Base-by-base conservation (phyloP, 495 filamentous ascomycete genomes). In the Physcia stellaris region DNA sequence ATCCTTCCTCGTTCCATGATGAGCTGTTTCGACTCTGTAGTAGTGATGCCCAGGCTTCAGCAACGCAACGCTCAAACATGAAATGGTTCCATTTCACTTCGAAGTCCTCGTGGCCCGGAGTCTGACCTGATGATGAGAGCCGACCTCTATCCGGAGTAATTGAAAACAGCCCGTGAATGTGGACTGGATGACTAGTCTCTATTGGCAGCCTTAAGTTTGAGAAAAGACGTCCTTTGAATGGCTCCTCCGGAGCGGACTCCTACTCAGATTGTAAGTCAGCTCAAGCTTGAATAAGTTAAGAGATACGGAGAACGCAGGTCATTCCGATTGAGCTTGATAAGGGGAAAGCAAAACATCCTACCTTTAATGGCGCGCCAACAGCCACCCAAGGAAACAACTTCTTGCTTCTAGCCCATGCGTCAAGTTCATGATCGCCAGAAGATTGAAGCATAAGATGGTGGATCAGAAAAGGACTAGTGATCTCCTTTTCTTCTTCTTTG, bases 311-410 rank as follows among this genome's bases (percentile, higher is more conserved):
- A n/a, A n/a, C n/a, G n/a, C n/a, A n/a, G n/a, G n/a, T n/a, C n/a
- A n/a, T n/a, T n/a, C n/a, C n/a, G n/a, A n/a, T n/a, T n/a, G n/a
- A n/a, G n/a, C n/a, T n/a, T n/a, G n/a, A n/a, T n/a, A n/a, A n/a
- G n/a, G n/a, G n/a, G n/a, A n/a, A n/a, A n/a, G n/a, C n/a, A n/a
- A n/a, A n/a, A n/a, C n/a, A n/a, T n/a, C 33, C 35, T 46, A 46
- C 51, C 18, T 35, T 38, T 20, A 65, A 15, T 17, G 55, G 59
- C 4, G 54, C 53, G 11, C 61, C 61, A 43, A 64, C 42, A 23
- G 58, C 59, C 33, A 57, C 50, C 62, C 62, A 64, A 4, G 58
- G 58, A 27, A 62, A 57, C 2, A 57, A 24, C 37, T 66, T 63
- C 2, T 48, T 35, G 11, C 45, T 30, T 22, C 51, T 48, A 35